These are phyloP conservation scores for Arthrinium phaeospermum DNA, from an alignment of 2,329 filamentous ascomycete species.

Conservation along the genomic window DNA sequence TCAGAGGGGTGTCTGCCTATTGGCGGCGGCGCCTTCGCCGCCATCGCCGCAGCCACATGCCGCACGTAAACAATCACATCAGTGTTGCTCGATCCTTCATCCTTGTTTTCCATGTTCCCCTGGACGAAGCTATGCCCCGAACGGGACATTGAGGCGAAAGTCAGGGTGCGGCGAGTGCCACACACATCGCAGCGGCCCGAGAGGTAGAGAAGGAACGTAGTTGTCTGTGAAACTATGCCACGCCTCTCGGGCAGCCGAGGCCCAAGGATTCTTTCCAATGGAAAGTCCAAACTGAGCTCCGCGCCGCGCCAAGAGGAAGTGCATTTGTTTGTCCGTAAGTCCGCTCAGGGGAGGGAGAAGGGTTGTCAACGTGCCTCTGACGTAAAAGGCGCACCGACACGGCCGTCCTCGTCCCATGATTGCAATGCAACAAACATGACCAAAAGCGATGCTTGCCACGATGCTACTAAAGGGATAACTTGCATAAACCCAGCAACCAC, in stretches of 20 bases:
- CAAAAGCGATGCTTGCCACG: not conserved
- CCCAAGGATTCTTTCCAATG: not conserved
- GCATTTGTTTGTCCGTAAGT: not conserved
- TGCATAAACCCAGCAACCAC: not conserved
- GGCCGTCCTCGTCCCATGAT: not conserved
- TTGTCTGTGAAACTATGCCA: not conserved
- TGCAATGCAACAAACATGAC: not conserved
- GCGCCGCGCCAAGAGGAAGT: not conserved
- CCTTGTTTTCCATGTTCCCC: not conserved
- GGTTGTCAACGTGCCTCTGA: not conserved
- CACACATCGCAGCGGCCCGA: constrained; percentile 1
- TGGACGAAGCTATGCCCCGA: not conserved
- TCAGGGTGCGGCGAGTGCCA: not conserved
- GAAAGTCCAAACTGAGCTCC: not conserved
- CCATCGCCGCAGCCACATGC: not conserved
- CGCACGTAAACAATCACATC: not conserved
- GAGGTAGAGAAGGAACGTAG: not conserved
- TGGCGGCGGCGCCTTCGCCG: not conserved
- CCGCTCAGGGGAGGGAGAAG: not conserved
- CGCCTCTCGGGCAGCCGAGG: not conserved
- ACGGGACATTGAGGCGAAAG: not conserved
- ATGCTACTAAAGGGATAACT: not conserved
- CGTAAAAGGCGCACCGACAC: not conserved
- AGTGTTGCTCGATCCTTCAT: not conserved
- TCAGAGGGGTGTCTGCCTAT: not conserved